These are phyloP conservation scores for Yarrowia porcina DNA, from an alignment of 805 yeast genomes.

Conservation along the genomic window DNA sequence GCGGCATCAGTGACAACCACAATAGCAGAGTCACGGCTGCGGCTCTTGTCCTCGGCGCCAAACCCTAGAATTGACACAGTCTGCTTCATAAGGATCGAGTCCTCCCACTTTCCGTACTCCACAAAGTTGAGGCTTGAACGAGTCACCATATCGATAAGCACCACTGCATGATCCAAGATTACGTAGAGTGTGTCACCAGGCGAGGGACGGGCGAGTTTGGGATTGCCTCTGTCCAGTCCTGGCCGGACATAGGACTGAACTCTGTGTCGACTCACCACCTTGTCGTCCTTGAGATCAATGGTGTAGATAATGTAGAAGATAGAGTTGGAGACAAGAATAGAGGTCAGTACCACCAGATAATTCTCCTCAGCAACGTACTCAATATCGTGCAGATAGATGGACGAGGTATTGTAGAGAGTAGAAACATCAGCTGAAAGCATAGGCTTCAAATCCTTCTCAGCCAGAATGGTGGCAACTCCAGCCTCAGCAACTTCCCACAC, in stretches of 20 bases:
- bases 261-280: constrained; percentile 61
- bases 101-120: constrained; percentile 68
- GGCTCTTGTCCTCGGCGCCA: constrained; percentile 48
- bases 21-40: constrained; percentile 46
- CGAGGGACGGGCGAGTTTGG: constrained; percentile 56
- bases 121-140: constrained; percentile 35
- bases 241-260: constrained; percentile 46
- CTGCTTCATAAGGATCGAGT: constrained; percentile 56
- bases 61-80: constrained; percentile 55
- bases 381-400: constrained; percentile 52
- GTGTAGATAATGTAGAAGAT: constrained; percentile 52
- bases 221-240: constrained; percentile 37
- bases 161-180: constrained; percentile 56
- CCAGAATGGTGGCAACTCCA: constrained; percentile 43
- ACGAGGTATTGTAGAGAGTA: constrained; percentile 49
- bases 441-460: constrained; percentile 40
- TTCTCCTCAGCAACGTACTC: constrained; percentile 47
- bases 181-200: constrained; percentile 55
- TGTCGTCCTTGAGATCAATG: constrained; percentile 47
- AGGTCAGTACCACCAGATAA: constrained; percentile 50
- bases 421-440: constrained; percentile 43
- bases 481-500: constrained; percentile 50
- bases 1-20: constrained; percentile 49
- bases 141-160: constrained; percentile 60
- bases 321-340: constrained; percentile 40